These are phyloP conservation scores for Rhizoclosmatium globosum DNA, from an alignment of 192 early-diverging fungal genomes.

Conservation along the genomic window DNA sequence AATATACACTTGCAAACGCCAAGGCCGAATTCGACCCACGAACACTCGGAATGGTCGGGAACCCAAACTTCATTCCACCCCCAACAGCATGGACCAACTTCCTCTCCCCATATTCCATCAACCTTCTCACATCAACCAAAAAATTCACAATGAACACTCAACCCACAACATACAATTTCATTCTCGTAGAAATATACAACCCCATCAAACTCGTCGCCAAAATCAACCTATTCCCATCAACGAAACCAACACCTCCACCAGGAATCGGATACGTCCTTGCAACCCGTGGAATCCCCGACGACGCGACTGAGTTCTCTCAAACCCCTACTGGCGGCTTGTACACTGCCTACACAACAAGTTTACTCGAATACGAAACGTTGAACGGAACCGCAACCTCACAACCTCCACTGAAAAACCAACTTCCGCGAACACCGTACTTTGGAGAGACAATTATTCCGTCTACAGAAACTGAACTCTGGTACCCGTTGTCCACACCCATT, in stretches of 20 bases:
- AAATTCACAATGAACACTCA: neutral
- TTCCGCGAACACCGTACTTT: neutral
- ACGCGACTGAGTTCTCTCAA: neutral
- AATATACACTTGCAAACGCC: neutral
- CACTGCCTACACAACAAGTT: neutral
- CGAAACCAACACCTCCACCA: neutral
- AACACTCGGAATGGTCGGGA: neutral
- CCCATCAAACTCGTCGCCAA: constrained; percentile 13
- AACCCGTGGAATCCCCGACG: neutral
- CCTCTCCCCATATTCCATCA: neutral
- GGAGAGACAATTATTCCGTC: neutral
- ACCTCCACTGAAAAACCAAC: neutral
- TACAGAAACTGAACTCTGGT: neutral
- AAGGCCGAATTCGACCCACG: neutral
- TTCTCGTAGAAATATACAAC: neutral
- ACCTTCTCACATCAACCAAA: neutral
- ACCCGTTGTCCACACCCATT: neutral
- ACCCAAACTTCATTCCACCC: neutral
- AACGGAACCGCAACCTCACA: neutral
- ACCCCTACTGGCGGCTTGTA: neutral
- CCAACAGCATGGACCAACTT: constrained; percentile 15
- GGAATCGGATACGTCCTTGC: constrained; percentile 16
- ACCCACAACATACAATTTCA: constrained; percentile 2
- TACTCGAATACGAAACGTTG: neutral
- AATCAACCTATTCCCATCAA: neutral